Conservation (phyloP, 495 filamentous ascomycete genomes). For the Rhizodiscina lignyota region DNA sequence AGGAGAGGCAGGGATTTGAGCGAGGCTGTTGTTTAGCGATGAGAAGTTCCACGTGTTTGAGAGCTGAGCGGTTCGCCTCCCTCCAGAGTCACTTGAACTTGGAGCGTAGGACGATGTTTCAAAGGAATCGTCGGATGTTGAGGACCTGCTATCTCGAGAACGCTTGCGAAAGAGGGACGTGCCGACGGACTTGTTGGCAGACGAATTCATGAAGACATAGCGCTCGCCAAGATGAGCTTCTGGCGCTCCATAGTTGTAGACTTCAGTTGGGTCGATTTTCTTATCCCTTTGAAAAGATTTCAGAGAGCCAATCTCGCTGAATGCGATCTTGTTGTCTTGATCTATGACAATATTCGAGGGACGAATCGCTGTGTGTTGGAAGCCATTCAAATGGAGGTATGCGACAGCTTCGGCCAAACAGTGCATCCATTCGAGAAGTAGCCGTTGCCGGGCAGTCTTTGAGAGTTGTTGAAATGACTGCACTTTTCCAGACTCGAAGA, state of each 20-base stretch:
- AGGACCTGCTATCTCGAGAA: slow-evolving; percentile 10
- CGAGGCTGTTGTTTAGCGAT: background rate
- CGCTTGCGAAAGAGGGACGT: slow-evolving; percentile 4
- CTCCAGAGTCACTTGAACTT: slow-evolving; percentile 8
- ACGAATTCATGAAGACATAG: background rate
- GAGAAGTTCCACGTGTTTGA: background rate
- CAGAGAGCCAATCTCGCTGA: slow-evolving; percentile 55
- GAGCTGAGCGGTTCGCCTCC: slow-evolving; percentile 4
- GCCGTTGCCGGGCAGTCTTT: slow-evolving; percentile 50
- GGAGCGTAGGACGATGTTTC: slow-evolving; percentile 4
- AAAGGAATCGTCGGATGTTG: slow-evolving; percentile 5
- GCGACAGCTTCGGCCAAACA: slow-evolving; percentile 66
- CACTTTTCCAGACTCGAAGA: slow-evolving; percentile 41
- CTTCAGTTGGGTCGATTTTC: slow-evolving; percentile 49
- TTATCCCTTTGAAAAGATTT: slow-evolving; percentile 36
- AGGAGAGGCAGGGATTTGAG: slow-evolving; percentile 1
- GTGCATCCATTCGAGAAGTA: slow-evolving; percentile 73
- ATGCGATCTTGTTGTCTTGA: slow-evolving; percentile 49
- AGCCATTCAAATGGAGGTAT: slow-evolving; percentile 56
- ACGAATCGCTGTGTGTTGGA: slow-evolving; percentile 63
- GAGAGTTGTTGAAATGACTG: slow-evolving; percentile 46
- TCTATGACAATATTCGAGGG: slow-evolving; percentile 73
- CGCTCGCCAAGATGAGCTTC: slow-evolving; percentile 27
- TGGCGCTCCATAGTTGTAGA: slow-evolving; percentile 76
- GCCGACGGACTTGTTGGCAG: background rate